A percentile compares a stretch with the other conserved stretches of the same genome.
Evolutionary conservation across 352 stramenopile genomes (phyloP).

Genomic region (Saprolegnia parasitica): DNA sequence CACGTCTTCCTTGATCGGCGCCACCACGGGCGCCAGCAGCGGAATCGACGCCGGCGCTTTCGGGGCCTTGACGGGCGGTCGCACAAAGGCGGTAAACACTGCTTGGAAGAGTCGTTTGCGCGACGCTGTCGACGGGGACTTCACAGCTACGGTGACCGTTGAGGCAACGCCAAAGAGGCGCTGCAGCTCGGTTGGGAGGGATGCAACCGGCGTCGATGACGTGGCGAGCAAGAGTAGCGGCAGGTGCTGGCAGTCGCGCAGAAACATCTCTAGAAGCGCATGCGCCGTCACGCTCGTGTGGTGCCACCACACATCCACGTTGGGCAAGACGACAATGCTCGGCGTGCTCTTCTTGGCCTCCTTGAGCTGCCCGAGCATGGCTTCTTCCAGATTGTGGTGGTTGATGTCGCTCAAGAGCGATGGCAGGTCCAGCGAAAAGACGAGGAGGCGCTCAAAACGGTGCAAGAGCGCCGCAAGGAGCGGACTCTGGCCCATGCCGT

Average conservation of each 20-base stretch:
- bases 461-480: conserved; percentile 63
- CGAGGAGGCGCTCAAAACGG: conserved; percentile 62
- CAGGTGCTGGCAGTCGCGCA: conserved; percentile 62
- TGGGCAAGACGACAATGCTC: conserved; percentile 73
- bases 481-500: conserved; percentile 70
- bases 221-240: conserved; percentile 75
- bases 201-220: conserved; percentile 38
- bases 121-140: conserved; percentile 31
- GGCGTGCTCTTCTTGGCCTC: conserved; percentile 75
- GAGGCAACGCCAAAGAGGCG: conserved; percentile 42
- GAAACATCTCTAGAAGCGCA: conserved; percentile 71
- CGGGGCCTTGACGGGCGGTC: conserved; percentile 34
- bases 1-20: conserved; percentile 32
- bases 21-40: conserved; percentile 11
- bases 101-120: conserved; percentile 58
- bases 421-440: conserved; percentile 78
- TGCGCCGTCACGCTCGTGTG: conserved; percentile 72
- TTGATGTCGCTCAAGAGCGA: conserved; percentile 67
- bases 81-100: conserved; percentile 51
- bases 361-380: conserved; percentile 59
- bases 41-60: conserved; percentile 3
- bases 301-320: conserved; percentile 71
- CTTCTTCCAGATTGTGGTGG: conserved; percentile 62
- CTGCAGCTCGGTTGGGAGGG: conserved; percentile 49
- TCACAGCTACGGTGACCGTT: conserved; percentile 43